Base-by-base conservation (phyloP, 768 basidiomycete genomes). In the Russula foetens region DNA sequence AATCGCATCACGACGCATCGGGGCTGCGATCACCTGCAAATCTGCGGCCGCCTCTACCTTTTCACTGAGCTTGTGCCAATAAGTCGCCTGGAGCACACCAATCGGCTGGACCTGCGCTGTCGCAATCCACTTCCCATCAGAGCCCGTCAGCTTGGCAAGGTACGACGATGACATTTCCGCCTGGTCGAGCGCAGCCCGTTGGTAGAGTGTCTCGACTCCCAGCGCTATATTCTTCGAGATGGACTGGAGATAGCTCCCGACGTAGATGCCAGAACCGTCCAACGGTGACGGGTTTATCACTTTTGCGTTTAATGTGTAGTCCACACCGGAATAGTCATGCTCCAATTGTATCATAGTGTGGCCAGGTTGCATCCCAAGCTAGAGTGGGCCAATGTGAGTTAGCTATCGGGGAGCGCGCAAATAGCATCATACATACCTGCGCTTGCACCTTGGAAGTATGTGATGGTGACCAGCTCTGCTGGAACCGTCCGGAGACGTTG, bases 31-130 rank as follows among this genome's bases (percentile, higher is more conserved):
- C 43, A 95, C 73, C 70, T 92, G 86, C 59, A 99, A 74, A 67
- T 98, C 96, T 33, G 94, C 92, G 33, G 92, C 96, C n/a, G 95
- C 93, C 63, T 98, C 97, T 14, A 99, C 89, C 75, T 96, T 93
- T 59, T 96, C 92, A 72, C 88, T 88, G 61, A 99, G 75, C 71
- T 92, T 94, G 65, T 98, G 94, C 90, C 92, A 97, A 74, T 98
- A 99, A 9, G 92, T 95, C 29, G 94, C 84, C 73, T 94, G 90
- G 26, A 97, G 68, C 51, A 91, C 81, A 24, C 95, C 92, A 17
- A 84, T 78, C 17, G 87, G 81, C 71, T 94, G 92, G 14, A 95
- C 63, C 69, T 92, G 90, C 14, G 92, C 88, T 4, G 94, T 96
- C n/a, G 91, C 92, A 67, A 93, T 94, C 92, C 92, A 95, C 70